Evolutionary conservation across 176 grass and related monocot genomes (phyloP), one percentile per base, ranked within the genome.

Genomic region (Calamus simplicifolius): DNA sequence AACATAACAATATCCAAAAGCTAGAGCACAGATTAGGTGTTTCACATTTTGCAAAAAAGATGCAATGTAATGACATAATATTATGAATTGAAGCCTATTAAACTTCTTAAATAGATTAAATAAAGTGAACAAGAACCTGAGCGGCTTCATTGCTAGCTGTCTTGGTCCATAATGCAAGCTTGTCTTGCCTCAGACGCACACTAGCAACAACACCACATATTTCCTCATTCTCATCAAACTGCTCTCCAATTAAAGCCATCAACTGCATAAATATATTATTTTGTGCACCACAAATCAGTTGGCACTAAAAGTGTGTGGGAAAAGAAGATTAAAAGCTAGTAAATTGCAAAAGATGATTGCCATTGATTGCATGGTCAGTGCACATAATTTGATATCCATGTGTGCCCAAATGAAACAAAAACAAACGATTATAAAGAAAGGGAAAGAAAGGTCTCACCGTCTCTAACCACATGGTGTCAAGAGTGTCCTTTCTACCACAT

Each of bases 391-490:
- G 7, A 43, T 43, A 12, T 43, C 35, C 35, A 43, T 2, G 12
- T 13, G 0, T 43, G 35, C 35, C 35, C 10, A 43, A 3, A 61
- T 62, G 54, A 26, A 59, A 18, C 21, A 59, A 5, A 59, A 59
- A 16, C 58, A 64, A 6, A 59, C 56, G 26, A 73, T 72, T n/a
- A 19, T 69, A 8, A 8, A 10, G 12, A 43, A 2, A 8, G 35
- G 35, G 12, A 43, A 67, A 52, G 69, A 53, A 43, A 23, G 7
- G 17, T 5, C 72, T 29, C 71, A 92, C 87, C 27, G 93, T 89
- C 62, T 92, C 93, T 50, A 92, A 81, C 88, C 93, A 98, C 93
- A 92, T 98, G 73, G 73, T 85, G 62, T 98, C 93, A 69, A 98
- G 85, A 29, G 71, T 79, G 25, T 75, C 1, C 69, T 98, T 98